phyloP scores from a whole-genome alignment of 225 moss, liverwort and hornwort species.

The Pseudisothecium myosuroides region DNA sequence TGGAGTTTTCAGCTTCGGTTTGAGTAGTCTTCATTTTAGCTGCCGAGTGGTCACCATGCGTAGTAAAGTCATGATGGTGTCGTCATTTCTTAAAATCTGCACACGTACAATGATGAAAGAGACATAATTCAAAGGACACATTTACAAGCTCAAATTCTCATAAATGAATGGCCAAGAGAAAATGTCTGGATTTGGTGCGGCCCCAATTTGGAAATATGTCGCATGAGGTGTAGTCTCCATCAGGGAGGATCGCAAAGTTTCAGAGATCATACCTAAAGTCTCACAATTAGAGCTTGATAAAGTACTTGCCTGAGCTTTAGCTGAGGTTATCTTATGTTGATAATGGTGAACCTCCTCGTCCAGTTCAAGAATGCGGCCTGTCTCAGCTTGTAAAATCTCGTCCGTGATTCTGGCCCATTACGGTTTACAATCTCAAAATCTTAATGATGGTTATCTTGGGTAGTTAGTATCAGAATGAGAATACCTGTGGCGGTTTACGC shows the following conservation, averaged over 20 bases:
- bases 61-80: conserved; percentile 30
- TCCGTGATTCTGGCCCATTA: conserved; percentile 46
- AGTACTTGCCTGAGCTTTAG: conserved; percentile 54
- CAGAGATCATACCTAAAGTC: neutral
- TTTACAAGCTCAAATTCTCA: neutral
- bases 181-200: neutral
- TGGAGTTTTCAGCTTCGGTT: neutral
- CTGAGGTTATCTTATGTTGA: conserved; percentile 32
- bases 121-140: neutral
- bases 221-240: neutral
- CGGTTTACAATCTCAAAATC: neutral
- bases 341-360: conserved; percentile 52
- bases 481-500: neutral
- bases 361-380: conserved; percentile 27
- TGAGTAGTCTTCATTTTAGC: neutral
- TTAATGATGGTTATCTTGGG: neutral
- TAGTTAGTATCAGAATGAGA: neutral
- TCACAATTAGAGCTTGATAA: neutral
- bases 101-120: neutral
- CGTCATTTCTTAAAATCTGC: conserved; percentile 37
- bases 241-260: neutral
- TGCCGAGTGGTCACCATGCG: conserved; percentile 25
- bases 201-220: neutral
- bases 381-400: conserved; percentile 52
- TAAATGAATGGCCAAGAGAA: neutral